Evolutionary conservation across 2,329 filamentous ascomycete genomes (phyloP).

Genomic region (Cordyceps fumosorosea): DNA sequence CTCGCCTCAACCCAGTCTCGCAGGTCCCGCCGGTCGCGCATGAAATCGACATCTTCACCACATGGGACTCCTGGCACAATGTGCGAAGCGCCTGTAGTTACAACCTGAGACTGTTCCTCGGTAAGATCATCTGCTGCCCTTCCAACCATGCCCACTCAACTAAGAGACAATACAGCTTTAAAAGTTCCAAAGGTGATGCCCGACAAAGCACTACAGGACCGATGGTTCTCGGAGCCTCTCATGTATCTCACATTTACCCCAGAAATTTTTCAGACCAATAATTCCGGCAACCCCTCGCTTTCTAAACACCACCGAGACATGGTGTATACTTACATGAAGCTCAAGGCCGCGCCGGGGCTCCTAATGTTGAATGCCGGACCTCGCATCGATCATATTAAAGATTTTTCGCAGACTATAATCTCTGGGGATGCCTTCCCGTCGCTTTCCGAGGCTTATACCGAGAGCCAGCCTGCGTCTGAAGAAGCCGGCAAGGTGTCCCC

Average conservation of each 20-base stretch:
- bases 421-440: conserved; percentile 51
- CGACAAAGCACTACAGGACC: conserved; percentile 52
- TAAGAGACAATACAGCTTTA: conserved; percentile 35
- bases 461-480: conserved; percentile 12
- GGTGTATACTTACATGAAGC: conserved; percentile 56
- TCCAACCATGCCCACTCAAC: background rate
- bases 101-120: conserved; percentile 69
- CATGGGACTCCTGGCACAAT: conserved; percentile 92
- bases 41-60: conserved; percentile 58
- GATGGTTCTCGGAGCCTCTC: conserved; percentile 65
- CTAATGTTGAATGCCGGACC: conserved; percentile 58
- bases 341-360: conserved; percentile 57
- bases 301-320: conserved; percentile 54
- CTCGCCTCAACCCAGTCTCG: conserved; percentile 33
- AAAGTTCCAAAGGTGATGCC: conserved; percentile 53
- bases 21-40: conserved; percentile 20
- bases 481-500: conserved; percentile 31
- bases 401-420: conserved; percentile 4
- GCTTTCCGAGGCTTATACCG: conserved; percentile 56
- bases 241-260: conserved; percentile 52
- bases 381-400: conserved; percentile 27
- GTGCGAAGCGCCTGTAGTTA: conserved; percentile 85
- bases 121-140: conserved; percentile 47
- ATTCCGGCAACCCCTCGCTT: conserved; percentile 54
- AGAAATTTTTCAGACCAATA: conserved; percentile 53